A percentile compares a stretch with the other conserved stretches of the same genome.
These are phyloP conservation scores for Fraxinus americana DNA, from an alignment of 257 asterid genomes.

Conservation along the genomic window DNA sequence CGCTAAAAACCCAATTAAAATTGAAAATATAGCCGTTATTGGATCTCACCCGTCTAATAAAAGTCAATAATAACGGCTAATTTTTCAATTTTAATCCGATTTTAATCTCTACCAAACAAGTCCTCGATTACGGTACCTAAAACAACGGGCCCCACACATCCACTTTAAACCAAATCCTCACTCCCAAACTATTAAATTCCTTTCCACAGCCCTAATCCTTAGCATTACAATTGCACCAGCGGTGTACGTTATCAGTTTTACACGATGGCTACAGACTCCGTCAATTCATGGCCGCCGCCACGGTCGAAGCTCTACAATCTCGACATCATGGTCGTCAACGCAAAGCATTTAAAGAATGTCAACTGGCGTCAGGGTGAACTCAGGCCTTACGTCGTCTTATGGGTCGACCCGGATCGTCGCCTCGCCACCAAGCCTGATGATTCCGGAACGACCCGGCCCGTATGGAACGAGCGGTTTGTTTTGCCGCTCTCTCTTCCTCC, in stretches of 20 bases:
- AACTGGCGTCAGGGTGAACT: constrained; percentile 87
- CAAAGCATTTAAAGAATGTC: constrained; percentile 84
- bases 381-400: constrained; percentile 75
- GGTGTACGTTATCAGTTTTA: background rate
- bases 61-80: too few relatives aligned
- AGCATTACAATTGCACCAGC: background rate
- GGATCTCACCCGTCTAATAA: too few relatives aligned
- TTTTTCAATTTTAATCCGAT: too few relatives aligned
- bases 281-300: constrained; percentile 40
- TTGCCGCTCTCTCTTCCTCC: constrained; percentile 56
- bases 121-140: too few relatives aligned
- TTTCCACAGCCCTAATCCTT: background rate
- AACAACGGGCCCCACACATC: background rate
- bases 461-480: constrained; percentile 85
- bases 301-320: constrained; percentile 58
- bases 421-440: constrained; percentile 84
- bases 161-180: background rate
- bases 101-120: too few relatives aligned
- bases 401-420: constrained; percentile 88
- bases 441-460: constrained; percentile 65
- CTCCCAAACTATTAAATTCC: background rate
- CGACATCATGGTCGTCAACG: constrained; percentile 72
- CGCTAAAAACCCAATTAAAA: too few relatives aligned
- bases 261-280: background rate
- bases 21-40: too few relatives aligned